Evolutionary conservation across 108 stramenopile species (phyloP), one percentile per base, ranked within the genome.

Genomic region (Cyclotella baltica): DNA sequence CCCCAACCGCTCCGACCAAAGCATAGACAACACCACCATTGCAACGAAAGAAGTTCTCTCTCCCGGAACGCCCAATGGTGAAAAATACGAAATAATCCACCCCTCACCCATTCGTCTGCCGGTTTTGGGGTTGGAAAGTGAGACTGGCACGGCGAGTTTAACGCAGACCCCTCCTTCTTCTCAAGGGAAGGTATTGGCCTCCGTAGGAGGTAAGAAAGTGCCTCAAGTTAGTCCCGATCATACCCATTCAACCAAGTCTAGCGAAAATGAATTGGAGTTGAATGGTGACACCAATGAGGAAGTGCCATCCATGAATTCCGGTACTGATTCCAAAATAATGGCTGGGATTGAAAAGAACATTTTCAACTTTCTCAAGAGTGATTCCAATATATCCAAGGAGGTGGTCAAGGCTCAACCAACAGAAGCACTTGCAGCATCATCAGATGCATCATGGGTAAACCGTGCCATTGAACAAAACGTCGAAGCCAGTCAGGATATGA

Each of bases 231-330:
- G 31, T 22, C 59, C 59, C 19, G 59, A 61, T 61, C 59, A 61
- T 34, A 61, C 59, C 31, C 31, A 61, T 33, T 61, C 59, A 11
- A 61, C 59, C 13, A 30, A 34, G n/a, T 61, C 59, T 13, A n/a
- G 31, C 31, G 31, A 30, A 1, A 25, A 25, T 2, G 11, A 55
- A 25, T 25, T n/a, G 1, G 59, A 61, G 4, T 13, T 20, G 33
- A 61, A 1, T 3, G 15, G 20, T 13, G 31, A 61, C 18, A 16
- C 59, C 30, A 22, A 61, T 33, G 25, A 25, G 25, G 55, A 56
- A 4, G 20, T 56, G 25, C 55, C 55, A 25, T 56, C 55, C 55
- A 56, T 56, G 11, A 23, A n/a, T 6, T n/a, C n/a, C n/a, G n/a
- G n/a, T n/a, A n/a, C n/a, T n/a, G n/a, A n/a, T n/a, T n/a, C n/a